Evolutionary conservation across 495 filamentous ascomycete genomes (phyloP).

Genomic region (Endocarpon pusillum): DNA sequence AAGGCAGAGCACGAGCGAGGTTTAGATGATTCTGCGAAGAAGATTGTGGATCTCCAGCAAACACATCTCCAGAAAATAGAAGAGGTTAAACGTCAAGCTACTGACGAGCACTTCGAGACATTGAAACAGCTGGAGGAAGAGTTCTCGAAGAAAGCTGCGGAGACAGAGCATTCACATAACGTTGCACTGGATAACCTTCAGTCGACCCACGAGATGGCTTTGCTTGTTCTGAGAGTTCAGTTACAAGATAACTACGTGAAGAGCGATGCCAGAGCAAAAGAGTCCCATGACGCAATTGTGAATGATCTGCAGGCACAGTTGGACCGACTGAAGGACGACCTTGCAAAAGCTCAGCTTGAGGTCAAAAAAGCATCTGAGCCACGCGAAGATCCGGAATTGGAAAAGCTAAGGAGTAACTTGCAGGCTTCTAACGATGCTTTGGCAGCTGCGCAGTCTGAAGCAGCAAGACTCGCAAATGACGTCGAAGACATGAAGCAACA

Average conservation of each 20-base stretch:
- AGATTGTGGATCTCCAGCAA: slow-evolving; percentile 19
- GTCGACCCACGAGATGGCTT: background rate
- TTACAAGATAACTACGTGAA: background rate
- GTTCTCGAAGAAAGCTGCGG: slow-evolving; percentile 17
- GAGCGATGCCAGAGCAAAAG: background rate
- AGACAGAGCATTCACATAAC: slow-evolving; percentile 15
- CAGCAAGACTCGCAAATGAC: background rate
- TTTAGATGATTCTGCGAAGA: slow-evolving; percentile 17
- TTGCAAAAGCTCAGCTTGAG: background rate
- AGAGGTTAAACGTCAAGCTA: slow-evolving; percentile 20
- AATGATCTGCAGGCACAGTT: background rate
- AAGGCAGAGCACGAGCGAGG: slow-evolving; percentile 21
- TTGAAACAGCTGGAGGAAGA: slow-evolving; percentile 19
- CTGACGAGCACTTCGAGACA: slow-evolving; percentile 18
- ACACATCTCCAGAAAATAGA: slow-evolving; percentile 19
- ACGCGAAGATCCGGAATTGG: background rate
- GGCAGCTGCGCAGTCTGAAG: background rate
- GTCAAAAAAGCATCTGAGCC: background rate
- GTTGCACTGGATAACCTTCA: background rate
- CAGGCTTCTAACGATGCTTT: background rate
- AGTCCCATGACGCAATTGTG: background rate
- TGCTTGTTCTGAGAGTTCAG: background rate
- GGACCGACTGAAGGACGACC: background rate
- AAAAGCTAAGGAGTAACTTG: background rate
- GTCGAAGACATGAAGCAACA: background rate